Conservation (phyloP, 1,284 basidiomycete species). For the Fomitopsis schrenkii region DNA sequence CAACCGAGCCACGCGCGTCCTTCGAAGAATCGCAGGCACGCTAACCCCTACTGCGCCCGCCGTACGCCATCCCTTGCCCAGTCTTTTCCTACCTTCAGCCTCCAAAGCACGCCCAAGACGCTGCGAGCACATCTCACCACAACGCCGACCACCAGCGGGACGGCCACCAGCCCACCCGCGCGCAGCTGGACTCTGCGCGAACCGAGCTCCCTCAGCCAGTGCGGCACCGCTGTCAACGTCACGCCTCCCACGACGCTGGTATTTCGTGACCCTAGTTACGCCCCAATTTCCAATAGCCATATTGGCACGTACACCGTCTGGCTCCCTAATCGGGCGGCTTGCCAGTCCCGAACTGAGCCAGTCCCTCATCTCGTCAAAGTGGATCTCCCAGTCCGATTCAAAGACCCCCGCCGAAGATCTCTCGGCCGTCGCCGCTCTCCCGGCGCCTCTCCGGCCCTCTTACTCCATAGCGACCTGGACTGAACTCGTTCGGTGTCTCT, state of each 20-base stretch:
- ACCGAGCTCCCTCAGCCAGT: background rate
- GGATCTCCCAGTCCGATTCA: conserved; percentile 15
- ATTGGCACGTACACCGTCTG: conserved; percentile 2
- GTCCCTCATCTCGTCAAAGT: conserved; percentile 18
- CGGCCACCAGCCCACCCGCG: background rate
- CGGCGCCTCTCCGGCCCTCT: background rate
- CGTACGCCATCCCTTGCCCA: background rate
- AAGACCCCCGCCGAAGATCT: conserved; percentile 20
- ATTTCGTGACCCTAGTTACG: conserved; percentile 8
- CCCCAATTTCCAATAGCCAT: conserved; percentile 2
- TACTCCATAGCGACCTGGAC: conserved; percentile 11
- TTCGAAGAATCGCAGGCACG: conserved; percentile 7
- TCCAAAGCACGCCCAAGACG: too few species aligned
- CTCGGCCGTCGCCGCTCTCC: conserved; percentile 17
- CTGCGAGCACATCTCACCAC: background rate
- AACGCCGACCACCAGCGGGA: background rate
- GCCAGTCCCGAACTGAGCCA: conserved; percentile 22
- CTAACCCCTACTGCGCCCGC: conserved; percentile 7
- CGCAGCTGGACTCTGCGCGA: background rate
- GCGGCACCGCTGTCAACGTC: background rate
- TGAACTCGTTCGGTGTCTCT: conserved; percentile 3
- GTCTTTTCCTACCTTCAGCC: background rate
- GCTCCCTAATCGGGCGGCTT: conserved; percentile 2
- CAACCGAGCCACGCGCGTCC: conserved; percentile 8
- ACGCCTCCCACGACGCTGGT: conserved; percentile 3